These are phyloP conservation scores for Hemileia vastatrix DNA, from an alignment of 1,284 basidiomycete species.

Conservation along the genomic window DNA sequence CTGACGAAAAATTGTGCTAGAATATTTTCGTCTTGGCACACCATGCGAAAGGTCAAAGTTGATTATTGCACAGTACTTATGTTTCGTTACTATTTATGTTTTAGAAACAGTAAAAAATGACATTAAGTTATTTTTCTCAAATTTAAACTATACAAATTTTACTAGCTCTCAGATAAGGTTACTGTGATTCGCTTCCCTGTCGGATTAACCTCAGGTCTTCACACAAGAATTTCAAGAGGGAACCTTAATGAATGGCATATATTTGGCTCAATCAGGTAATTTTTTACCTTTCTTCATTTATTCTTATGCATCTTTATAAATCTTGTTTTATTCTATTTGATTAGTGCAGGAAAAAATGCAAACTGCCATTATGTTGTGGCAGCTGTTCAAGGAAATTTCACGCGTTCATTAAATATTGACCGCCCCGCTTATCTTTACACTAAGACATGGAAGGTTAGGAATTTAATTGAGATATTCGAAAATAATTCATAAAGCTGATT, in stretches of 20 bases:
- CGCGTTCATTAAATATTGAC: constrained; percentile 17
- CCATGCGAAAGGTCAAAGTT: constrained; percentile 20
- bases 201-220: constrained; percentile 22
- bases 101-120: neutral
- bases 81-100: neutral
- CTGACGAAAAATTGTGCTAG: too few species aligned
- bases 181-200: constrained; percentile 18
- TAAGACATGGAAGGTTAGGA: constrained; percentile 22
- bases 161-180: constrained; percentile 21
- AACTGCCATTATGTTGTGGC: constrained; percentile 23
- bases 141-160: neutral
- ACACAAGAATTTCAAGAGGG: constrained; percentile 18
- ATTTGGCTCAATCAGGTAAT: constrained; percentile 23
- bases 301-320: neutral
- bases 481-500: neutral
- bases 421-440: constrained; percentile 16
- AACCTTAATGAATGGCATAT: constrained; percentile 23
- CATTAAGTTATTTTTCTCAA: neutral
- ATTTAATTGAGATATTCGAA: neutral
- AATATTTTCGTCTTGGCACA: constrained; percentile 20
- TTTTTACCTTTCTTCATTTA: neutral
- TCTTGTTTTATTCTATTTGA: too few species aligned
- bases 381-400: constrained; percentile 23
- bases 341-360: constrained; percentile 17
- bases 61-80: constrained; percentile 9